Evolutionary conservation across 805 yeast species (phyloP).

Genomic region (Komagataella pseudopastoris): DNA sequence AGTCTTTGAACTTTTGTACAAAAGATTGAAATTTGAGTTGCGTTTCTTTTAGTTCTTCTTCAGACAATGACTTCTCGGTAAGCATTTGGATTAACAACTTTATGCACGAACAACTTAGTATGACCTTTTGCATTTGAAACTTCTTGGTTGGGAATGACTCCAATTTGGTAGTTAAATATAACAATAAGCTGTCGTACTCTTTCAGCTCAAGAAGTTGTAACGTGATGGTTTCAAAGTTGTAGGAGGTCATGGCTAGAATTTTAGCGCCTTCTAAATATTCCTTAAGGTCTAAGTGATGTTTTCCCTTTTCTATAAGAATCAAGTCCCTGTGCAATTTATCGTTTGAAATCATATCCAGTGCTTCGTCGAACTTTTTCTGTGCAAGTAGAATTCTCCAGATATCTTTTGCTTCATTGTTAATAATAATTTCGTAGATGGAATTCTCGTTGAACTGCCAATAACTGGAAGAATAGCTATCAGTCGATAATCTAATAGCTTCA

Average conservation of each 20-base stretch:
- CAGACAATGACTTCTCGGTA: constrained; percentile 10
- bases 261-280: constrained; percentile 31
- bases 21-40: constrained; percentile 27
- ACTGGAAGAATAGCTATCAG: constrained; percentile 39
- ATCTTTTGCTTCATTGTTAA: constrained; percentile 55
- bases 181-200: constrained; percentile 27
- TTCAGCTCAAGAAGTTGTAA: constrained; percentile 33
- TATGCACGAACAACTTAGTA: constrained; percentile 54
- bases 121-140: constrained; percentile 28
- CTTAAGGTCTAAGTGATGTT: constrained; percentile 21
- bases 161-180: constrained; percentile 31
- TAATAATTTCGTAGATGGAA: constrained; percentile 57
- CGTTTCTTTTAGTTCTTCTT: neutral
- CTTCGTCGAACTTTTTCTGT: constrained; percentile 46
- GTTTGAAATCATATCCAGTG: constrained; percentile 29
- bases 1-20: constrained; percentile 28
- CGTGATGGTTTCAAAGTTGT: constrained; percentile 59
- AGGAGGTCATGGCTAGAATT: constrained; percentile 46
- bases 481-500: constrained; percentile 25
- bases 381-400: constrained; percentile 61
- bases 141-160: constrained; percentile 11
- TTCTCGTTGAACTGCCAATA: constrained; percentile 62
- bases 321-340: constrained; percentile 28
- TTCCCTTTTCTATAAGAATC: constrained; percentile 42
- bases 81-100: constrained; percentile 39